Base-by-base conservation (phyloP, 2,329 filamentous ascomycete genomes). In the Rhynchosporium secalis region DNA sequence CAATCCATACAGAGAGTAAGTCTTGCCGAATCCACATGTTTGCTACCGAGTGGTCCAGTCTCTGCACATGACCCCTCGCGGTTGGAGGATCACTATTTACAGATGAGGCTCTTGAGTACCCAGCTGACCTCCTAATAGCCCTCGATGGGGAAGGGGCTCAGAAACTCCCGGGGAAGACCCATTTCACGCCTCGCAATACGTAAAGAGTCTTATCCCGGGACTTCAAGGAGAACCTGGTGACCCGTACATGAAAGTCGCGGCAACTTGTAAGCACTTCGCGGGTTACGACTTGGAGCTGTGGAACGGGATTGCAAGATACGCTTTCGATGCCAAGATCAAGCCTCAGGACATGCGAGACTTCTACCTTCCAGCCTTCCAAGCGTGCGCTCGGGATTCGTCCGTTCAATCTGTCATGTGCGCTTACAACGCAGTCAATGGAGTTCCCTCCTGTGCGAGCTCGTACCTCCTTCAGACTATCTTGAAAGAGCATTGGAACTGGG, bases 281-380 rank as follows among this genome's bases (percentile, higher is more conserved):
- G 84, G 78, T 0, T 85, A 86, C 67, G 83, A 86, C 49, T 28
- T 69, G 2, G 83, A 86, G 33, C 38, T 46, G 26, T 40, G 36
- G 36, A 40, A 40, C 36, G 36, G 36, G 7, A 40, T 40, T 40
- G 74, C 73, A 15, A 75, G 81, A 10, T 78, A 81, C 70, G 78
- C 79, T 15, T 87, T 85, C 64, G 78, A 88, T 70, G 80, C 85
- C 5, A 76, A 79, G 12, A 81, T 87, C 62, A 77, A 78, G 8
- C 75, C 78, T 54, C 86, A 89, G 67, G 87, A 91, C 63, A 75
- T 90, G 4, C 79, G 82, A 0, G 87, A 89, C 68, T 90, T 89
- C 74, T 90, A 88, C 70, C 78, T 88, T 45, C 86, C 84, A 1
- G 81, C 86, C 0, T 90, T 90, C 75, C 78, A 87, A 69, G 80